A percentile compares a stretch with the other conserved stretches of the same genome.
phyloP scores from a whole-genome alignment of 2,329 filamentous ascomycete species.

The Aureobasidium sp. region DNA sequence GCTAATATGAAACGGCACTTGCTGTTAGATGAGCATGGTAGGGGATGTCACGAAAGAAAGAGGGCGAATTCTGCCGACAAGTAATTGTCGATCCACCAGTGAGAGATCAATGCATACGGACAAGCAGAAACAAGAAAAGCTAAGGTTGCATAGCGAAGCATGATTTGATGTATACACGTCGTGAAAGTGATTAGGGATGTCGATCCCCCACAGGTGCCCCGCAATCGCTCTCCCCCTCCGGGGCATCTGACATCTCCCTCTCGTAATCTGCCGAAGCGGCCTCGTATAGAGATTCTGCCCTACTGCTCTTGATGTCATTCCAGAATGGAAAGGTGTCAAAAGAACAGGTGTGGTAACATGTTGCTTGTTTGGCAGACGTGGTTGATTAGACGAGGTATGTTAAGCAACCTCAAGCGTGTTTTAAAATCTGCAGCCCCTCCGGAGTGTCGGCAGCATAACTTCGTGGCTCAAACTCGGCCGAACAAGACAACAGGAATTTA shows the following conservation, averaged over 20 bases:
- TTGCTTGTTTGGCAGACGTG: background rate
- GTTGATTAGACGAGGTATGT: background rate
- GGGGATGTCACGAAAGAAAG: background rate
- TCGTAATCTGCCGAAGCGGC: background rate
- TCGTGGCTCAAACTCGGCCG: conserved; percentile 2
- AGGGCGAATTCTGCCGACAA: background rate
- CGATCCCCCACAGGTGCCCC: background rate
- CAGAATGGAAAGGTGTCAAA: background rate
- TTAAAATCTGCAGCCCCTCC: background rate
- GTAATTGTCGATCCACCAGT: background rate
- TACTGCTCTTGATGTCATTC: background rate
- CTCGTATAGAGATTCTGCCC: background rate
- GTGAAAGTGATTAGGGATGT: background rate
- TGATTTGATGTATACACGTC: background rate
- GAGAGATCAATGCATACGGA: background rate
- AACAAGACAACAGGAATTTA: background rate
- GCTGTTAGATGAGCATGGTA: background rate
- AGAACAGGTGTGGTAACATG: background rate
- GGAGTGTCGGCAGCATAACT: background rate
- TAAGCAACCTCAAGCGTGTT: background rate
- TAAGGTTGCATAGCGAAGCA: background rate
- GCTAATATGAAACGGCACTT: conserved; percentile 1
- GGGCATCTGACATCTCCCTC: background rate
- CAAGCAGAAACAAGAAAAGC: background rate
- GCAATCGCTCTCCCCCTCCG: background rate